Conservation (phyloP, 352 stramenopile species). For the Phytopythium oedochilum region DNA sequence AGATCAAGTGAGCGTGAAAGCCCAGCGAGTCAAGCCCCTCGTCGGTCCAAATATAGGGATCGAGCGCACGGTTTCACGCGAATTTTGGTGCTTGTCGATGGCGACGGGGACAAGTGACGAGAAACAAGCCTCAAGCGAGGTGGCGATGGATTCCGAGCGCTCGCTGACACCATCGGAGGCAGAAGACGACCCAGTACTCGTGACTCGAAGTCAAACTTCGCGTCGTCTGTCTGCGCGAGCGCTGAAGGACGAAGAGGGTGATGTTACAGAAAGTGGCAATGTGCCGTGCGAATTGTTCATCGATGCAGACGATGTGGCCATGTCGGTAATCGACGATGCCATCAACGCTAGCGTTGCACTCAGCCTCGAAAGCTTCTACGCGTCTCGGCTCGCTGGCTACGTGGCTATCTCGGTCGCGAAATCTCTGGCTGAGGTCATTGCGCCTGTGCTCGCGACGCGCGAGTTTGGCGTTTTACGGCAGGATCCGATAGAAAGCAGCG, state of each 20-base stretch:
- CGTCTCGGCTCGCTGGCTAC: constrained; percentile 20
- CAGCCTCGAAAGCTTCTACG: constrained; percentile 23
- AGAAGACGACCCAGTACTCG: neutral
- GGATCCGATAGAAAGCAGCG: neutral
- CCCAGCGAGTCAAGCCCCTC: neutral
- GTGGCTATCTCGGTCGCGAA: constrained; percentile 10
- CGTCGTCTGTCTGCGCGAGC: neutral
- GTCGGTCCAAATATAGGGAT: neutral
- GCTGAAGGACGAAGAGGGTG: neutral
- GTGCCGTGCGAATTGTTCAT: neutral
- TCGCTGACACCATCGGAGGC: neutral
- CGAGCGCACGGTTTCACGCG: neutral
- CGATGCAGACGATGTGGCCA: constrained; percentile 6
- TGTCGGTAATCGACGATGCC: constrained; percentile 21
- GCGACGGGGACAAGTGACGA: neutral
- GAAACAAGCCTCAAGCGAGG: neutral
- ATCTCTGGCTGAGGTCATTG: constrained; percentile 16
- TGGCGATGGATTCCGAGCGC: neutral
- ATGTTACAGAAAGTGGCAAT: neutral
- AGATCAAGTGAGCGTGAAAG: constrained; percentile 5
- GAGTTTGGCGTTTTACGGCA: neutral
- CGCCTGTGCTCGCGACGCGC: constrained; percentile 1
- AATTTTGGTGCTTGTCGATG: neutral
- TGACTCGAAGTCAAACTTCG: neutral
- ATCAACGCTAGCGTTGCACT: constrained; percentile 8